Conservation (phyloP, 306 rosid species). For the Acacia crassicarpa region DNA sequence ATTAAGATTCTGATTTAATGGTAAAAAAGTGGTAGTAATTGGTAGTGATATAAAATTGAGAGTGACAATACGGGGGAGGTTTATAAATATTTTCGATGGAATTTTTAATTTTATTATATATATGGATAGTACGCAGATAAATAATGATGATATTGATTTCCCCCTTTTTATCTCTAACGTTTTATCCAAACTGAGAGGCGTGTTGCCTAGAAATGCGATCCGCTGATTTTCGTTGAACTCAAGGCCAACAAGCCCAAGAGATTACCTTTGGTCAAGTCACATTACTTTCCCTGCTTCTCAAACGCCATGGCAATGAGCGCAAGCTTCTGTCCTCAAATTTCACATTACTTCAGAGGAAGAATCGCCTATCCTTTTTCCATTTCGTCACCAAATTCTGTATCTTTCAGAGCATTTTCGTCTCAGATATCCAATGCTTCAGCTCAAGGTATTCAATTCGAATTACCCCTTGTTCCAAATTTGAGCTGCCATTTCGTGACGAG, state of each 20-base stretch:
- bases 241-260: background rate
- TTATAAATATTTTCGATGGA: too few relatives aligned
- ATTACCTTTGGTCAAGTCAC: constrained; percentile 37
- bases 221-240: background rate
- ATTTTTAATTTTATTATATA: too few relatives aligned
- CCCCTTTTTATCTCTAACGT: background rate
- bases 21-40: too few relatives aligned
- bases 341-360: constrained; percentile 40
- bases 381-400: constrained; percentile 22
- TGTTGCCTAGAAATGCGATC: constrained; percentile 35
- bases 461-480: background rate
- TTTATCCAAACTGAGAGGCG: constrained; percentile 34
- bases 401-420: constrained; percentile 49
- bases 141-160: background rate
- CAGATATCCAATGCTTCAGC: constrained; percentile 45
- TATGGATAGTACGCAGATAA: background rate
- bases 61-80: too few relatives aligned
- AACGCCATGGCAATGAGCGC: constrained; percentile 67
- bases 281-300: constrained; percentile 38
- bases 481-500: background rate
- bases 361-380: constrained; percentile 29
- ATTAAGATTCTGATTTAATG: too few relatives aligned
- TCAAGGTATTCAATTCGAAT: constrained; percentile 31
- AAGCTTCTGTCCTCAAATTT: constrained; percentile 53
- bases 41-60: too few relatives aligned